Evolutionary conservation across 768 basidiomycete genomes (phyloP), one percentile per base, ranked within the genome.

Genomic region (Suillus subaureus): DNA sequence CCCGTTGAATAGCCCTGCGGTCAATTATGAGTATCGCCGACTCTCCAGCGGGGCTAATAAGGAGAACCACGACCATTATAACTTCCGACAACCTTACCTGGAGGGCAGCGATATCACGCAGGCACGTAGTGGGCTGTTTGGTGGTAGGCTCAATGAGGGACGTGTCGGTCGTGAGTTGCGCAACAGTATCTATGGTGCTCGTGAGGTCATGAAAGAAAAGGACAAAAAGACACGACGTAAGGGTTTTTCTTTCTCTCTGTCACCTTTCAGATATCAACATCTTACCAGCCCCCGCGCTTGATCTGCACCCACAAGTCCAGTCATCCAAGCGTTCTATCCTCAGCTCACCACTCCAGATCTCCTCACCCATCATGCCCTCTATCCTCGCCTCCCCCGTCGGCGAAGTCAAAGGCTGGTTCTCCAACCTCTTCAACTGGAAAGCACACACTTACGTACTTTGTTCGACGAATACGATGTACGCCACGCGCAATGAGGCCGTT

Each of bases 341-440:
- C 11, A 79, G 80, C 12, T 87, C 89, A 11, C 86, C 88, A 11
- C 79, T 58, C 68, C 79, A 62, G 79, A 81, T 23, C 78, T 81
- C 33, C 78, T 80, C 70, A 62, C 81, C 68, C 66, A 79, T 67
- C 33, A 75, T 73, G 66, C 74, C 66, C 28, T 79, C 75, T 57
- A 75, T 87, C 51, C 80, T 85, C 8, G 87, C 91, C 18, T 91
- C 91, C n/a, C 89, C 87, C 12, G 89, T 91, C 16, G 89, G 89
- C 64, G 92, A 93, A 75, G 88, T 93, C 78, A 92, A 91, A 74
- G 92, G 91, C 40, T 97, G 96, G 96, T 96, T 99, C 78, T 93
- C 94, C 26, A 97, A 92, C 70, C 81, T 99, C 37, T 98, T 99
- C 82, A 92, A 89, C 76, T 97, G 94, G 92, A 95, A 92, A 73